These are phyloP conservation scores for Globisporangium mamillatum DNA, from an alignment of 352 stramenopile genomes.

Conservation along the genomic window DNA sequence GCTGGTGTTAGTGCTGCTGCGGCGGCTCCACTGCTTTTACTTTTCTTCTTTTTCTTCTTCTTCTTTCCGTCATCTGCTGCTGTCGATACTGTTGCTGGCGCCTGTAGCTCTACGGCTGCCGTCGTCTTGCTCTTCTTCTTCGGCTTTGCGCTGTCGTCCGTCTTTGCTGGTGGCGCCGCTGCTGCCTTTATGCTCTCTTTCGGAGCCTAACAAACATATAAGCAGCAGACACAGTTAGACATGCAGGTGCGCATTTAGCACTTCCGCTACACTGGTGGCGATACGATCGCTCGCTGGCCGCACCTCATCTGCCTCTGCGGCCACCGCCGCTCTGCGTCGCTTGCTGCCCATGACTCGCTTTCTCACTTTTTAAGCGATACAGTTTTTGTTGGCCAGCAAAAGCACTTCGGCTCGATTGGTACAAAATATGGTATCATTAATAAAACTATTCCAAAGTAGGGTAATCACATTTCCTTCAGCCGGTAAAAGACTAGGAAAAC, in stretches of 20 bases:
- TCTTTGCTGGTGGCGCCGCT: neutral
- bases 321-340: constrained; percentile 14
- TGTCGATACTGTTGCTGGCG: neutral
- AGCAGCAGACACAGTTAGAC: neutral
- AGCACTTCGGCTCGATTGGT: neutral
- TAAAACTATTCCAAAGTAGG: neutral
- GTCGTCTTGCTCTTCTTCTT: constrained; percentile 18
- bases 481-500: no score
- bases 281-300: neutral
- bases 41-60: constrained; percentile 65
- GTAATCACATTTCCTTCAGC: no score
- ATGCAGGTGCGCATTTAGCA: neutral
- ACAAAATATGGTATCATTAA: constrained; percentile 6
- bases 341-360: constrained; percentile 22
- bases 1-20: neutral
- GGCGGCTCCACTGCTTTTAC: constrained; percentile 5
- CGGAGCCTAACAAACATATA: neutral
- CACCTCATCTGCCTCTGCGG: constrained; percentile 14
- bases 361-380: neutral
- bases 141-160: neutral
- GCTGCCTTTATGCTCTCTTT: neutral
- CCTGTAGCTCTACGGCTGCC: neutral
- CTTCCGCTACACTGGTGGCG: no score
- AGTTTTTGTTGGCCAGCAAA: constrained; percentile 15
- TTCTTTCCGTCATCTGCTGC: constrained; percentile 24